Evolutionary conservation across 2,329 filamentous ascomycete species (phyloP).

Genomic region (Exophiala viscosa): DNA sequence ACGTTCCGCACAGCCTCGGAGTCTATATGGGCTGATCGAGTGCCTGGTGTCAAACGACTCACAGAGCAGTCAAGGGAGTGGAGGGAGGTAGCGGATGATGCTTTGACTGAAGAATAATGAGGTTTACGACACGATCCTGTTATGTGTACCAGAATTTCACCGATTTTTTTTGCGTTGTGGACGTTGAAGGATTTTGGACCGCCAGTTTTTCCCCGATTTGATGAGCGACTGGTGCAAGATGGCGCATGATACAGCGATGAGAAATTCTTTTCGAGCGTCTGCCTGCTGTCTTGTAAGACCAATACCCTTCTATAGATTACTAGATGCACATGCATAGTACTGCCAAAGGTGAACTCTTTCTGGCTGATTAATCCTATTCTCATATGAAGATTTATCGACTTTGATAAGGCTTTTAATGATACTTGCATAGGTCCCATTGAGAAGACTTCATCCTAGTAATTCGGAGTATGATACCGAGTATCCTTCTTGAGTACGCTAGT

Average conservation of each 20-base stretch:
- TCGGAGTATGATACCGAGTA: too few species aligned
- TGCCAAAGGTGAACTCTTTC: background rate
- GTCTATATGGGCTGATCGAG: slow-evolving; percentile 79
- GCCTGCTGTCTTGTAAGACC: background rate
- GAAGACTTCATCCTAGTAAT: too few species aligned
- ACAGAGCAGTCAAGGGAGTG: slow-evolving; percentile 85
- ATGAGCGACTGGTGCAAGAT: background rate
- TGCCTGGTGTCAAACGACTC: slow-evolving; percentile 74
- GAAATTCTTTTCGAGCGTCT: background rate
- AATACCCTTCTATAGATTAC: background rate
- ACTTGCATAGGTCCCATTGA: background rate
- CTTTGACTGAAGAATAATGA: slow-evolving; percentile 28
- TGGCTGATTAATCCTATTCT: background rate
- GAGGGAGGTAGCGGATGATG: slow-evolving; percentile 77
- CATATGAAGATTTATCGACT: background rate
- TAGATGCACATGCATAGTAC: background rate
- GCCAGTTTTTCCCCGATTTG: background rate
- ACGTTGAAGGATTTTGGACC: background rate
- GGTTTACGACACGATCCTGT: slow-evolving; percentile 15
- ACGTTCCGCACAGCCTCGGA: slow-evolving; percentile 91
- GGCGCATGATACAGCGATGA: background rate
- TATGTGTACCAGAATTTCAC: background rate
- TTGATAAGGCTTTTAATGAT: background rate
- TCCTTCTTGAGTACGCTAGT: too few species aligned
- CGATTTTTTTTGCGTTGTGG: background rate